Percentiles rank a stretch among this genome's conserved stretches.
Evolutionary conservation across 768 basidiomycete genomes (phyloP).

Genomic region (Sporobolomyces roseus): DNA sequence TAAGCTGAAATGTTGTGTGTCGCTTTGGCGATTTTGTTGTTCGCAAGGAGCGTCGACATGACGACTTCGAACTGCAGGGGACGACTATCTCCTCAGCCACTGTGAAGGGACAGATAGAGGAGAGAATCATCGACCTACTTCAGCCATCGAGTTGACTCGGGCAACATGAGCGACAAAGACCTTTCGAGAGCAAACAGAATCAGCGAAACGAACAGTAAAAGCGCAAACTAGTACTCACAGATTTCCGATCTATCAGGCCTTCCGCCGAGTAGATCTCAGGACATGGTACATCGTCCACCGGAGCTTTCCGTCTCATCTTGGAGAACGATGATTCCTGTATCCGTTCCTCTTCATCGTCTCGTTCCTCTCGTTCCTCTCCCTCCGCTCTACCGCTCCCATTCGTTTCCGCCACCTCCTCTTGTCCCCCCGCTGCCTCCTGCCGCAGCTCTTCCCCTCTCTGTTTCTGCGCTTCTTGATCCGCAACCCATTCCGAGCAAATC

Average conservation of each 20-base stretch:
- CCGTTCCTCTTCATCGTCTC: neutral
- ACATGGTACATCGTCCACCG: neutral
- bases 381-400: neutral
- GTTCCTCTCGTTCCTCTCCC: neutral
- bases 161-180: conserved; percentile 47
- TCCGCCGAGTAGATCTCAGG: conserved; percentile 63
- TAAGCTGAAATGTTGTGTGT: conserved; percentile 52
- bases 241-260: conserved; percentile 75
- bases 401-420: neutral
- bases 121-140: too few relatives aligned
- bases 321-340: neutral
- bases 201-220: conserved; percentile 23
- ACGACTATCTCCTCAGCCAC: too few relatives aligned
- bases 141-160: conserved; percentile 38
- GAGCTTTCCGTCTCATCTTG: neutral
- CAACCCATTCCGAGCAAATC: conserved; percentile 65
- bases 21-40: conserved; percentile 63
- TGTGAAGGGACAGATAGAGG: too few relatives aligned
- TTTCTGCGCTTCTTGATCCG: conserved; percentile 52
- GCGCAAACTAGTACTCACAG: neutral
- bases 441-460: conserved; percentile 17
- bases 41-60: conserved; percentile 64
- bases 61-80: too few relatives aligned
- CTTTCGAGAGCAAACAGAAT: conserved; percentile 44
- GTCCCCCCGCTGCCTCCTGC: neutral